Percentiles rank a stretch among this genome's conserved stretches.
These are phyloP conservation scores for Zygoascus sp. DNA, from an alignment of 1,139 yeast species.

Conservation along the genomic window DNA sequence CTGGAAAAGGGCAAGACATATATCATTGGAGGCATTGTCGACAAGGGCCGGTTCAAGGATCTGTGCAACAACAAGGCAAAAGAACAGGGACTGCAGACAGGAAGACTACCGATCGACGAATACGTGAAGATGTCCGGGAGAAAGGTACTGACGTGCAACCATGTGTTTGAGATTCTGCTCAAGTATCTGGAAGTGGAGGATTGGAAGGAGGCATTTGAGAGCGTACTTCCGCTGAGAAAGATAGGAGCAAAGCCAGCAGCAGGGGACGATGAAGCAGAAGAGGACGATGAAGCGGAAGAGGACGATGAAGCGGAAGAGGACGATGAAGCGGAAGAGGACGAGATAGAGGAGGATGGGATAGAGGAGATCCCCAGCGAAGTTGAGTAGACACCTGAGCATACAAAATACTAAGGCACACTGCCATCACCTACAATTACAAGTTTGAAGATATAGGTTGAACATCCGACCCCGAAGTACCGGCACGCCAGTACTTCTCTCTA, in stretches of 20 bases:
- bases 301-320: conserved; percentile 8
- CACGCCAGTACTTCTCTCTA: no score
- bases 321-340: conserved; percentile 7
- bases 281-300: conserved; percentile 10
- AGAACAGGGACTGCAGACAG: conserved; percentile 64
- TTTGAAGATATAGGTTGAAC: not conserved
- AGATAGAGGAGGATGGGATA: not conserved
- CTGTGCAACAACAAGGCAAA: conserved; percentile 81
- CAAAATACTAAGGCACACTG: no score
- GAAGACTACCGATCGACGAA: conserved; percentile 82
- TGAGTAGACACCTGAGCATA: no score
- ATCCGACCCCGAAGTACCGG: no score
- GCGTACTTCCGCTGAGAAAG: conserved; percentile 79
- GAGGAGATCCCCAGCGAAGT: not conserved
- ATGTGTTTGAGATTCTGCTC: conserved; percentile 81
- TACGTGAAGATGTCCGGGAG: conserved; percentile 80
- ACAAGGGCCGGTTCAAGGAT: conserved; percentile 83
- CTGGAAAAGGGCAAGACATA: conserved; percentile 70
- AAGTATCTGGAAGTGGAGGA: conserved; percentile 73
- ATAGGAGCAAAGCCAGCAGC: conserved; percentile 32
- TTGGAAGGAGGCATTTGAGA: conserved; percentile 85
- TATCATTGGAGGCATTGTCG: conserved; percentile 93
- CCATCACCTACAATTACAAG: no score
- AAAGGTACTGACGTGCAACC: conserved; percentile 87
- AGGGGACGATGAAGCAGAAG: conserved; percentile 12